A percentile compares a stretch with the other conserved stretches of the same genome.
These are phyloP conservation scores for Primulina huaijiensis DNA, from an alignment of 257 asterid genomes.

Conservation along the genomic window DNA sequence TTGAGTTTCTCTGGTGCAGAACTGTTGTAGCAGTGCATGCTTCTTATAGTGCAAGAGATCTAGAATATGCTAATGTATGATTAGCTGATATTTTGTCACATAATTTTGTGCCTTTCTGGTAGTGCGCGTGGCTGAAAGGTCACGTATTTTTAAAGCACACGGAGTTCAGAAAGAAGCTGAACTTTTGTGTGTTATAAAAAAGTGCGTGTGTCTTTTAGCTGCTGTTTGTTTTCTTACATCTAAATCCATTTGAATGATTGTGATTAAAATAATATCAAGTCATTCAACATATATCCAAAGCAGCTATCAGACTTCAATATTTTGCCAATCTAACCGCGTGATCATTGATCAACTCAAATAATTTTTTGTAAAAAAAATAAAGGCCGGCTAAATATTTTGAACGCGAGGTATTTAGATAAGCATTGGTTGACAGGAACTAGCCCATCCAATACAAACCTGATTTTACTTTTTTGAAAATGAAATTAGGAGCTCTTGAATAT, in stretches of 20 bases:
- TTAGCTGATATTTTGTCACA: conserved; percentile 27
- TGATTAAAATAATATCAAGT: not conserved
- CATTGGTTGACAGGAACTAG: too few relatives aligned
- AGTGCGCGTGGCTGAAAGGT: conserved; percentile 25
- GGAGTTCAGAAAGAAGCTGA: not conserved
- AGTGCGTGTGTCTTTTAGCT: not conserved
- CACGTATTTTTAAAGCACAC: conserved; percentile 18
- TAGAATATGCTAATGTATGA: not conserved
- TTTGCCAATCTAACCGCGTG: not conserved
- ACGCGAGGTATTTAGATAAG: too few relatives aligned
- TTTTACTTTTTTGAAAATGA: not conserved
- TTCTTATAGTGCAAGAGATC: conserved; percentile 24
- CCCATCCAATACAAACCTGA: not conserved
- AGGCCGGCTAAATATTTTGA: not conserved
- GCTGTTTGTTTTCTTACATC: conserved; percentile 18
- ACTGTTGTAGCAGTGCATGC: not conserved
- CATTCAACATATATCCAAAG: conserved; percentile 7
- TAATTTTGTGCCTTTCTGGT: conserved; percentile 6
- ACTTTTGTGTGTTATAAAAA: not conserved
- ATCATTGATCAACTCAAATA: not conserved
- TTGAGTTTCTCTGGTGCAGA: conserved; percentile 19
- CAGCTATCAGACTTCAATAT: conserved; percentile 16
- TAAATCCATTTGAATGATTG: not conserved
- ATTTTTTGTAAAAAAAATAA: not conserved
- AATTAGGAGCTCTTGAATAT: too few relatives aligned